phyloP scores from a whole-genome alignment of 75 land plant species.

The Ceratopteris richardii region DNA sequence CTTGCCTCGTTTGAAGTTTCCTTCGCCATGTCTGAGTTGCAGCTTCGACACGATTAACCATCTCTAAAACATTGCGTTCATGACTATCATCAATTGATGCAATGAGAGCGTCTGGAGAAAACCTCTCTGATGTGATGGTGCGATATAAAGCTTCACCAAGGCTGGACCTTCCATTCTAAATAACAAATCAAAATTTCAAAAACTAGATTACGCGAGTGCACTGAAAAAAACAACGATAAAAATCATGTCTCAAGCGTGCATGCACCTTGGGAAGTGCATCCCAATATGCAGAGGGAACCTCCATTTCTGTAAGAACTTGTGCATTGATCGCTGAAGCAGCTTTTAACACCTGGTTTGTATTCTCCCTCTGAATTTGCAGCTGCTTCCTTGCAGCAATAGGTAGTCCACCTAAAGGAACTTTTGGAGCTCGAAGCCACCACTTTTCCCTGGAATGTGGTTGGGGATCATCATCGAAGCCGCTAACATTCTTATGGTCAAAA shows the following conservation, averaged over 20 bases:
- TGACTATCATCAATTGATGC: conserved; percentile 11
- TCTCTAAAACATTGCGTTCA: conserved; percentile 20
- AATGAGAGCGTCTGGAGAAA: conserved; percentile 21
- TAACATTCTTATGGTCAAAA: conserved; percentile 4
- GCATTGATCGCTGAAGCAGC: conserved; percentile 85
- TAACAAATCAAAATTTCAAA: conserved; percentile 5
- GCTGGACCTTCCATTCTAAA: conserved; percentile 31
- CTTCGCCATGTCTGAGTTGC: conserved; percentile 32
- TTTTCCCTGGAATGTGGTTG: conserved; percentile 42
- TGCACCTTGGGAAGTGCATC: conserved; percentile 79
- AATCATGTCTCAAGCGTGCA: neutral
- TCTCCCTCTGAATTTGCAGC: conserved; percentile 44
- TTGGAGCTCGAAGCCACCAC: conserved; percentile 93
- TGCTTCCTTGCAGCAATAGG: conserved; percentile 48
- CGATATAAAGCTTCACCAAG: conserved; percentile 28
- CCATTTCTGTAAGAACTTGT: conserved; percentile 65
- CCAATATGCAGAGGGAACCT: conserved; percentile 52
- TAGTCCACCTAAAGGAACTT: conserved; percentile 65
- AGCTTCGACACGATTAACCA: conserved; percentile 30
- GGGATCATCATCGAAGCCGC: conserved; percentile 34
- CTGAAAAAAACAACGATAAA: neutral
- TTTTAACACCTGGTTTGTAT: conserved; percentile 68
- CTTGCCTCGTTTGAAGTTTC: conserved; percentile 20
- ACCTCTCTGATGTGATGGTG: conserved; percentile 15
- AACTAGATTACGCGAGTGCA: neutral